These are phyloP conservation scores for Ananas comosus DNA, from an alignment of 176 grass and related monocot genomes.

Conservation along the genomic window DNA sequence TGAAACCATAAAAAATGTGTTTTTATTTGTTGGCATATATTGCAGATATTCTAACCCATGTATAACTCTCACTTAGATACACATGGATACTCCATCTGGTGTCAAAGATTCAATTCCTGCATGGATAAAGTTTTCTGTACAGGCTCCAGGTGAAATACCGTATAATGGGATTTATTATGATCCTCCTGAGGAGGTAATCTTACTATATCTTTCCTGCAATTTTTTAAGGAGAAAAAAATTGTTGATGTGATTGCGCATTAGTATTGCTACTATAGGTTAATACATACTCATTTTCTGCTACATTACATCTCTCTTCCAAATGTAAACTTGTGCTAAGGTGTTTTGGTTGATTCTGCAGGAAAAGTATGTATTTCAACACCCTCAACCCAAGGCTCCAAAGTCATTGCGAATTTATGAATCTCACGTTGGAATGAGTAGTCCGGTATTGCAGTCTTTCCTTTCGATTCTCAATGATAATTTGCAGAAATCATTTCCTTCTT, in stretches of 20 bases:
- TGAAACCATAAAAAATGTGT: neutral
- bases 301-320: neutral
- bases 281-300: neutral
- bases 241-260: neutral
- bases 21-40: neutral
- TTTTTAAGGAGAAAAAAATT: neutral
- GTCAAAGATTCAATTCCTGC: conserved; percentile 97
- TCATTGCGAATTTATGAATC: conserved; percentile 94
- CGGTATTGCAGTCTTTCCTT: conserved; percentile 41
- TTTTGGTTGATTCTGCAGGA: conserved; percentile 53
- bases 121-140: conserved; percentile 93
- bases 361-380: conserved; percentile 79
- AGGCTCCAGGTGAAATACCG: conserved; percentile 69
- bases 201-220: neutral
- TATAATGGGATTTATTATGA: conserved; percentile 98
- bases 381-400: conserved; percentile 87
- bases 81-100: conserved; percentile 91
- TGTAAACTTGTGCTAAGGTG: conserved; percentile 7
- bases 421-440: conserved; percentile 98
- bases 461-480: conserved; percentile 8
- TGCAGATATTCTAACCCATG: conserved; percentile 2
- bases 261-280: neutral
- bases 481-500: neutral
- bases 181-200: conserved; percentile 64
- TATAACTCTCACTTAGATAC: conserved; percentile 40